Conservation (phyloP, 1,284 basidiomycete genomes). For the Gymnopus androsaceus region DNA sequence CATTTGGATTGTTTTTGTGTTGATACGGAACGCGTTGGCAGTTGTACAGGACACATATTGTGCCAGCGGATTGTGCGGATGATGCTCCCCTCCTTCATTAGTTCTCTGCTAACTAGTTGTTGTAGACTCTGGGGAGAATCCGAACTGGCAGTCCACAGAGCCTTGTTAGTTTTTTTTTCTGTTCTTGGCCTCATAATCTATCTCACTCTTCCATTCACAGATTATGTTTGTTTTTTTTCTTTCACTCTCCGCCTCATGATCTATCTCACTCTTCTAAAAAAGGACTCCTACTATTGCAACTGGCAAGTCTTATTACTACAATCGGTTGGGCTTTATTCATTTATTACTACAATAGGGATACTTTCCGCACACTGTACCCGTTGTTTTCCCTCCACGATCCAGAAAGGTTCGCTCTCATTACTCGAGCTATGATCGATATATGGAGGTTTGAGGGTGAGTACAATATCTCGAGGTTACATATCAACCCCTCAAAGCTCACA, state of each 20-base stretch:
- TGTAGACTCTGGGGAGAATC: conserved; percentile 51
- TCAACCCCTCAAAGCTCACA: background rate
- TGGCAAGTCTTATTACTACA: background rate
- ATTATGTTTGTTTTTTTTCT: no score
- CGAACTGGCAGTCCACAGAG: conserved; percentile 40
- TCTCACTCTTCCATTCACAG: no score
- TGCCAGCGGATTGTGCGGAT: conserved; percentile 62
- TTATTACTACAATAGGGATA: conserved; percentile 50
- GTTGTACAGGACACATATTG: conserved; percentile 64
- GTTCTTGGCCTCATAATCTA: no score
- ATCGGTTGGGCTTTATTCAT: no score
- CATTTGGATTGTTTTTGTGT: background rate
- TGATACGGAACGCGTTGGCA: conserved; percentile 56
- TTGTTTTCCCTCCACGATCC: conserved; percentile 46
- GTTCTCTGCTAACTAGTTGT: conserved; percentile 48
- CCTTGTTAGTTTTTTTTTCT: no score
- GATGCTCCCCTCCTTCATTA: background rate
- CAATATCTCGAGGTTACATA: background rate
- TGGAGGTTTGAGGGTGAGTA: conserved; percentile 46
- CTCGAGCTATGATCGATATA: conserved; percentile 50
- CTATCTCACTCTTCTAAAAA: conserved; percentile 50
- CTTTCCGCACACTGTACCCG: conserved; percentile 50
- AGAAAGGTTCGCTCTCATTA: conserved; percentile 45
- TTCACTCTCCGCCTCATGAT: no score
- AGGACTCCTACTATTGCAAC: conserved; percentile 6